Evolutionary conservation across 257 asterid species (phyloP), one percentile per base, ranked within the genome.

Genomic region (Cruciata laevipes): DNA sequence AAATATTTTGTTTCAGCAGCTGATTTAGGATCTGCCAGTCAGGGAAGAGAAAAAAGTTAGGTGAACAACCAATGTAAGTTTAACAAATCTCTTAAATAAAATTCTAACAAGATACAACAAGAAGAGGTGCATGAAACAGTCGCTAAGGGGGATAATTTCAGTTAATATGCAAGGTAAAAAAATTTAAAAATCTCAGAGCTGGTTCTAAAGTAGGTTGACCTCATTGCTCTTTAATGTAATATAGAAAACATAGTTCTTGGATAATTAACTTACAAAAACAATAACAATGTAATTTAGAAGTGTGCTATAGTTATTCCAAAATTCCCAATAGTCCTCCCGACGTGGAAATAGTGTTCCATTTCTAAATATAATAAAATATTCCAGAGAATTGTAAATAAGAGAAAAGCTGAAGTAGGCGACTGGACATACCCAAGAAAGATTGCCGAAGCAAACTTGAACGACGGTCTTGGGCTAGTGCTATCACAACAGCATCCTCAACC

Each of bases 401-500:
- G 69, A 65, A 27, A 31, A 31, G 32, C 63, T 24, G 5, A 37
- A 37, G 32, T 35, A 32, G 35, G 62, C 53, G 23, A 63, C 59
- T 67, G 69, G 42, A 65, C 77, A 65, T 85, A 90, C 97, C 97
- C 75, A 86, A 74, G 44, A 80, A 78, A 63, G 91, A 67, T 64
- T 90, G 99, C 72, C 95, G 96, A 70, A 89, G 83, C 77, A 88
- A 77, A 71, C 83, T 85, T 71, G 98, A 82, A 31, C 95, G 89
- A 17, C 99, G 80, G 38, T 73, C 79, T 77, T 88, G 99, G 44
- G 93, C 90, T 85, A 90, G 69, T 31, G 86, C 82, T 27, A 90
- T 81, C 66, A 80, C 84, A 85, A 87, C 90, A 77, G 98, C 99
- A 85, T 94, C 99, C 81, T 90, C 99, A 74, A 90, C 90, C 99